Conservation (phyloP, 2,329 filamentous ascomycete genomes). For the Camptophora hylomeconis region DNA sequence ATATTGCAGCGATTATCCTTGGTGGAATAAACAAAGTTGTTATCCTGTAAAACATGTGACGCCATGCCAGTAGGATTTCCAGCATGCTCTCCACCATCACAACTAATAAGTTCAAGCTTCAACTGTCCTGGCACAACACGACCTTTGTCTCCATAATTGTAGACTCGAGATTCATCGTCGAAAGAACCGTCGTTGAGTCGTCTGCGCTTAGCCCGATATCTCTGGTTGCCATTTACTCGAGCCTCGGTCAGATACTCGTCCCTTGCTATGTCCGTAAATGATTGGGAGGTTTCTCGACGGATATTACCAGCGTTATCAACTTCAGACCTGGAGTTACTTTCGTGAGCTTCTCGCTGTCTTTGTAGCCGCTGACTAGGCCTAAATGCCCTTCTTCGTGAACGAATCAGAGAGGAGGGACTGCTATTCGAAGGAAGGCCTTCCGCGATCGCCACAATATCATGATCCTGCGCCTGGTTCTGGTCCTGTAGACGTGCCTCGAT, state of each 20-base stretch:
- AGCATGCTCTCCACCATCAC: conserved; percentile 62
- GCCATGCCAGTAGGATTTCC: conserved; percentile 41
- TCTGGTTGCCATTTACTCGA: too few species aligned
- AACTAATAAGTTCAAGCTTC: conserved; percentile 73
- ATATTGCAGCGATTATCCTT: conserved; percentile 81
- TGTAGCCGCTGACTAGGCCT: conserved; percentile 19
- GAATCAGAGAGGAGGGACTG: conserved; percentile 10
- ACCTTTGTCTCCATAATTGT: conserved; percentile 74
- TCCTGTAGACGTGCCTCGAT: conserved; percentile 4
- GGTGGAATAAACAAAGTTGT: conserved; percentile 79
- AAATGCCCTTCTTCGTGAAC: conserved; percentile 16
- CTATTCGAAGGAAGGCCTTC: conserved; percentile 5
- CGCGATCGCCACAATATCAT: conserved; percentile 5
- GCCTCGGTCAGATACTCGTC: too few species aligned
- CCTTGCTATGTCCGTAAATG: too few species aligned
- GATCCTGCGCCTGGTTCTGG: conserved; percentile 8
- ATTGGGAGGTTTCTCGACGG: too few species aligned
- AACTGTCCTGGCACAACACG: conserved; percentile 73
- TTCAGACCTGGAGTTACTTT: too few species aligned
- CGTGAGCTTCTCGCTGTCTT: conserved; percentile 10
- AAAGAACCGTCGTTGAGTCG: conserved; percentile 55
- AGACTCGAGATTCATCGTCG: conserved; percentile 36
- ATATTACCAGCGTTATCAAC: too few species aligned
- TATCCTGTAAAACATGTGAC: conserved; percentile 72
- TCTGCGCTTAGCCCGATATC: conserved; percentile 49